A percentile compares a stretch with the other conserved stretches of the same genome.
Evolutionary conservation across 176 grass and related monocot genomes (phyloP).

Genomic region (Oryza officinalis): DNA sequence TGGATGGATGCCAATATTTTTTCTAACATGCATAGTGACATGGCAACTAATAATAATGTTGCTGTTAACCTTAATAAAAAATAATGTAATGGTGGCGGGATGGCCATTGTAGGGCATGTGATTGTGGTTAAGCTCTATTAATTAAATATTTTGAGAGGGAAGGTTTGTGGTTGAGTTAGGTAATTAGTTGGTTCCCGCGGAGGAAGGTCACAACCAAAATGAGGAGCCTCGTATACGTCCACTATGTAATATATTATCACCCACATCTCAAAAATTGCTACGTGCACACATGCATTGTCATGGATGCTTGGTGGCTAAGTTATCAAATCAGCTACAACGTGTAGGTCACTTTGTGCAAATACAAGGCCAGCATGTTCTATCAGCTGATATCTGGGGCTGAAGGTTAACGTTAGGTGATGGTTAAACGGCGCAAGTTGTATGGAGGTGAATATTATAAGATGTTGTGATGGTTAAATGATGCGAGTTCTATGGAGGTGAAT

Average conservation of each 20-base stretch:
- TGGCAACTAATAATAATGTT: slow-evolving; percentile 1
- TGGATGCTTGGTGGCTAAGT: not conserved
- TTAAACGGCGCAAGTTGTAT: too few species aligned
- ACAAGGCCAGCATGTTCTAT: not conserved
- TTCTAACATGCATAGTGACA: not conserved
- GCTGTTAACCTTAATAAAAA: not conserved
- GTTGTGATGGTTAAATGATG: too few species aligned
- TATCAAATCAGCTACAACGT: not conserved
- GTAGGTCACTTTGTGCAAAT: not conserved
- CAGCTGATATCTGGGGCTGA: not conserved
- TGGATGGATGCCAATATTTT: not conserved
- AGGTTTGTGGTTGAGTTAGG: slow-evolving; percentile 15
- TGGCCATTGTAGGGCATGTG: not conserved
- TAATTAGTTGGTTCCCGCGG: not conserved
- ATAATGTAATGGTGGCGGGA: not conserved
- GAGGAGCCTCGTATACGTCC: not conserved
- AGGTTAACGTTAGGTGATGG: not conserved
- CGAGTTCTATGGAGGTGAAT: too few species aligned
- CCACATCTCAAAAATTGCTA: not conserved
- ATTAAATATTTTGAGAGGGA: too few species aligned
- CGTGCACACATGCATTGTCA: not conserved
- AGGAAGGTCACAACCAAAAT: not conserved
- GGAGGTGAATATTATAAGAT: too few species aligned
- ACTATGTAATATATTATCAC: not conserved
- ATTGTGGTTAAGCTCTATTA: not conserved